Base-by-base conservation (phyloP, 2,329 filamentous ascomycete species). In the Zymoseptoria tritici region DNA sequence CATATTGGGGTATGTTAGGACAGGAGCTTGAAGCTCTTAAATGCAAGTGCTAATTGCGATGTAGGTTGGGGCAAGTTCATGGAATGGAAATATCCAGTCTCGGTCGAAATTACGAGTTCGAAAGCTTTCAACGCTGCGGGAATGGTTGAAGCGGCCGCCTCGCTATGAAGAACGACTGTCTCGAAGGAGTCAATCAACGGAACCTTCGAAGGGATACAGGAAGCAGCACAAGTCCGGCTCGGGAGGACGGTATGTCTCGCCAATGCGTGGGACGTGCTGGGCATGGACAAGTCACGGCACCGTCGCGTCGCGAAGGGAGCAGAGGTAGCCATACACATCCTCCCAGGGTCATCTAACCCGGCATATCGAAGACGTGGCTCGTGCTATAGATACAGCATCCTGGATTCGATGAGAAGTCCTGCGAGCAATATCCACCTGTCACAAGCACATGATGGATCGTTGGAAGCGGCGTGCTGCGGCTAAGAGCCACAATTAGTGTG, bases 51-150 rank as follows among this genome's bases (percentile, higher is more conserved):
- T 73, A 59, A 72, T 51, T 50, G 8, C 0, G n/a, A 2, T 62
- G 51, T 67, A 96, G 92, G 91, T 67, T 97, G 93, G 92, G 88
- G 87, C 21, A 86, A 88, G 70, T 95, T 91, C 73, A 97, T 97
- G 92, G 85, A 91, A 74, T 97, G 91, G 92, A 87, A 89, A 74
- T 94, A 96, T 72, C 85, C 85, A 0, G 87, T 96, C 58, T 88
- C 95, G 62, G 80, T 96, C 51, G 75, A 77, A 54, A 71, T 81
- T 22, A 77, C 78, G n/a, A 80, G 71, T 64, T 74, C 76, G 5
- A 70, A 67, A 49, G 62, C 72, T 2, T 81, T 80, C 74, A 80
- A 78, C 63, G 75, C 70, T 29, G 75, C 75, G 11, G 79, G 79
- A 42, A 74, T 73, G 9, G 67, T 80, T 50, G 76, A 79, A 65